These are phyloP conservation scores for Aspergillus sparsus DNA, from an alignment of 495 filamentous ascomycete species.

Conservation along the genomic window DNA sequence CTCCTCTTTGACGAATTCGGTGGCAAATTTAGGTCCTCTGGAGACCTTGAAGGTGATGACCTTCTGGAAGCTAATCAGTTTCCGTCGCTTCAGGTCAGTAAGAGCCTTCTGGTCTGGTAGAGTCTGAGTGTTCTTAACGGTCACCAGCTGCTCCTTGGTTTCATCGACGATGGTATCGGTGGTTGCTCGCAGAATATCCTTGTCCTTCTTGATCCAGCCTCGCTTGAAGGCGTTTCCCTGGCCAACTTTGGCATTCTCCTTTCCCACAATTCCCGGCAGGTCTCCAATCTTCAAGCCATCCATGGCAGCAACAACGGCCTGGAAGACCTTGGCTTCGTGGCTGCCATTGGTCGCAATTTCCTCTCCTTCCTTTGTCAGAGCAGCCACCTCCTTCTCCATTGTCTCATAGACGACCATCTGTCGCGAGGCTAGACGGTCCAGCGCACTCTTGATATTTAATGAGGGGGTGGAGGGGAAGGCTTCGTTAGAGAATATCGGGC, in stretches of 20 bases:
- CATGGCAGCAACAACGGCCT: slow-evolving; percentile 73
- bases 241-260: slow-evolving; percentile 84
- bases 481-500: slow-evolving; percentile 69
- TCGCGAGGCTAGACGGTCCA: slow-evolving; percentile 80
- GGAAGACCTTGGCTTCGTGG: slow-evolving; percentile 93
- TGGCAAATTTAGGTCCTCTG: slow-evolving; percentile 85
- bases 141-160: slow-evolving; percentile 70
- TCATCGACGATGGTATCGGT: slow-evolving; percentile 73
- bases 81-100: slow-evolving; percentile 83
- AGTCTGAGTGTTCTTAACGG: slow-evolving; percentile 66
- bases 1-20: slow-evolving; percentile 86
- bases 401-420: slow-evolving; percentile 86
- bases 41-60: slow-evolving; percentile 78
- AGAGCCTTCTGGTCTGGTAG: slow-evolving; percentile 71
- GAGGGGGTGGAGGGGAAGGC: slow-evolving; percentile 75
- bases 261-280: slow-evolving; percentile 73
- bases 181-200: slow-evolving; percentile 60
- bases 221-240: slow-evolving; percentile 95
- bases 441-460: slow-evolving; percentile 75
- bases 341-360: slow-evolving; percentile 80
- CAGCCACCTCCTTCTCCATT: slow-evolving; percentile 73
- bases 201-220: slow-evolving; percentile 92
- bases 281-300: slow-evolving; percentile 81
- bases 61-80: slow-evolving; percentile 78
- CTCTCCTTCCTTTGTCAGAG: slow-evolving; percentile 77